Evolutionary conservation across 2,329 filamentous ascomycete species (phyloP), one percentile per base, ranked within the genome.

Genomic region (Diplocarpon rosae): DNA sequence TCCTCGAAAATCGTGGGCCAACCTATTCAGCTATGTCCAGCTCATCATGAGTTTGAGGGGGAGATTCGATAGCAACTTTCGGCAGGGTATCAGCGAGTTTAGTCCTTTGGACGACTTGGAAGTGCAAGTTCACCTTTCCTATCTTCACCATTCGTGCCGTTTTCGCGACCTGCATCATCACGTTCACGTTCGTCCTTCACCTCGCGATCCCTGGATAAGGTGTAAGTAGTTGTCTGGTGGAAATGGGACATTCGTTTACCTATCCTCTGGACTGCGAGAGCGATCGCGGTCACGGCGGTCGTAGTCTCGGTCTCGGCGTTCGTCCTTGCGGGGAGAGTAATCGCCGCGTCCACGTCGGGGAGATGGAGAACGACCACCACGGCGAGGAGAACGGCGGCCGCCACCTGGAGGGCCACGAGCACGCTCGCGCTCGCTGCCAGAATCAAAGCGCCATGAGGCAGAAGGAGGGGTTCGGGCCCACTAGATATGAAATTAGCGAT

Each of bases 391-490:
- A 54, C 71, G 75, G 47, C 72, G 43, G 37, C 47, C 39, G 10
- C 30, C 30, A 9, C 30, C 30, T 46, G 50, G 45, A 33, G 47
- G 49, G 17, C 63, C 53, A 66, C 73, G 52, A 40, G 58, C 60
- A 56, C 78, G 76, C 49, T 83, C 78, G 53, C 80, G 83, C 59
- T 87, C 84, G 60, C 84, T 80, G 49, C 89, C 90, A 56, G 87
- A 88, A 66, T 95, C 92, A 64, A 98, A 98, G 51, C 92, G 85
- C 92, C 92, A 98, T 27, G 89, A 96, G 42, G 92, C 92, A 55
- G 92, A 96, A 39, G 92, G 92, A 59, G 92, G 92, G 60, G 92
- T 98, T 59, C 92, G 86, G 59, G 92, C 92, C 92, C 92, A 98
- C 92, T 98, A 53, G 13, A 36, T 17, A n/a, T 20, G n/a, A n/a